Conservation (phyloP, 345 rosid genomes). For the Bretschneidera sinensis region DNA sequence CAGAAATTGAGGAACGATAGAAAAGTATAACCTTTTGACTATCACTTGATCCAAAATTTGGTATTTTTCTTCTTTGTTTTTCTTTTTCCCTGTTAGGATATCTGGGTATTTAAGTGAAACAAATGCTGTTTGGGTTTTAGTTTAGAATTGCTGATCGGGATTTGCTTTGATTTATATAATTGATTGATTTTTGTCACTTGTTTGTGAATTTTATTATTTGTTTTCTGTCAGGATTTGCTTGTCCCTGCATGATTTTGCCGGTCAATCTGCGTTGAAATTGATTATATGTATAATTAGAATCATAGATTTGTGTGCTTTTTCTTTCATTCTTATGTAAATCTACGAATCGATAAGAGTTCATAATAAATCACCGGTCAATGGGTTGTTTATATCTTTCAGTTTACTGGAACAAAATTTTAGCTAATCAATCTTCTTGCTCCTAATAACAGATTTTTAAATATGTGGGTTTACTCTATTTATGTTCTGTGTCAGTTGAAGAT, state of each 20-base stretch:
- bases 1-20: neutral
- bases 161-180: neutral
- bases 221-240: slow-evolving; percentile 5
- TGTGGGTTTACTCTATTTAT: too few relatives aligned
- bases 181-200: neutral
- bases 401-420: too few relatives aligned
- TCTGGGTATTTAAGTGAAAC: neutral
- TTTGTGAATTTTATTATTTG: too few relatives aligned
- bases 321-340: neutral
- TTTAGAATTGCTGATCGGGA: slow-evolving; percentile 8
- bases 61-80: neutral
- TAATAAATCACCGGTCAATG: neutral
- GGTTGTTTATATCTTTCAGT: neutral
- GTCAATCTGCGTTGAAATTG: neutral
- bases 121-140: neutral
- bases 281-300: neutral
- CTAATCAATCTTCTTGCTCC: neutral
- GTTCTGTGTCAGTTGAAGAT: neutral
- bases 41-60: neutral
- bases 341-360: neutral
- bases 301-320: neutral
- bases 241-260: slow-evolving; percentile 9
- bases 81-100: neutral
- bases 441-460: neutral
- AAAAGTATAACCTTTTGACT: neutral